Base-by-base conservation (phyloP, 495 filamentous ascomycete species). In the Lepidopterella palustris region DNA sequence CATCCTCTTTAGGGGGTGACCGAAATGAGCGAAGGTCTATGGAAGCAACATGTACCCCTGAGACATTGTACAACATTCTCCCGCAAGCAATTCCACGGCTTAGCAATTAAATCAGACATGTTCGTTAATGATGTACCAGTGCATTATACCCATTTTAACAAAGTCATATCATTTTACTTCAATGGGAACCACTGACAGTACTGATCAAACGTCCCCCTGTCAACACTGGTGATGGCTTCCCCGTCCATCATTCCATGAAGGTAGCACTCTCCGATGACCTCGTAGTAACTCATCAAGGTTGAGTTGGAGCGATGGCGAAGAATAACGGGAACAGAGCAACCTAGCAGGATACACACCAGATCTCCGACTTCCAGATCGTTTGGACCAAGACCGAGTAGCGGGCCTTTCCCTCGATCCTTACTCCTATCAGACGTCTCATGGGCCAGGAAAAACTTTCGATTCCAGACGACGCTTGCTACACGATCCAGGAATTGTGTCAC, bases 391-490 rank as follows among this genome's bases (percentile, higher is more conserved):
- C 55, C 60, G n/a, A 18, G 52, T 4, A 59, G 29, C 3, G 24
- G 35, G 3, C 31, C 15, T 35, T 35, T 35, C 31, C 47, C 39
- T 11, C 20, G 5, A 26, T 23, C 50, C 15, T 32, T 54, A 15
- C 29, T n/a, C 10, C 15, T 56, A 1, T 10, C 18, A 13, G 21
- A 32, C 23, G 15, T 18, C 39, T 59, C 62, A 18, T 42, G 13
- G 3, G 35, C 35, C 3, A 42, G 9, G 31, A 74, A 58, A 10
- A 76, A 58, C 0, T 35, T n/a, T 15, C 72, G 66, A 40, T 65
- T 66, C 71, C 71, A 74, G 20, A 74, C 67, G 21, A 76, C 73
- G 24, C 64, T 68, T 31, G 74, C 68, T 1, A 75, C 70, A 6
- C 73, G 54, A 8, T 69, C 57, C 40, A 69, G 68, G 54, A 72